Base-by-base conservation (phyloP, 2,329 filamentous ascomycete genomes). In the Cladosporium sp. region DNA sequence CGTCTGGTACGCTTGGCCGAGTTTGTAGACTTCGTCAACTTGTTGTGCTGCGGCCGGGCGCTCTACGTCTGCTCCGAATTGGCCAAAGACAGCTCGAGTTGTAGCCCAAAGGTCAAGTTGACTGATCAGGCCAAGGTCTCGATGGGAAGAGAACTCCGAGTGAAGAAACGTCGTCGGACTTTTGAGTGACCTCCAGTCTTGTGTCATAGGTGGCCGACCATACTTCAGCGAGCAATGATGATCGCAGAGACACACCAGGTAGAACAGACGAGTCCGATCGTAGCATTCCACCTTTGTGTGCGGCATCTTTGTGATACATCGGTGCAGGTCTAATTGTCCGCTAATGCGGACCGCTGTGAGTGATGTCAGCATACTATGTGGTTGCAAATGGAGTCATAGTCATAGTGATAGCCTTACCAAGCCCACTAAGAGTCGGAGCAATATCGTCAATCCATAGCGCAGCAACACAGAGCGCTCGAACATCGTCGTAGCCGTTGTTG, bases 241-340 rank as follows among this genome's bases (percentile, higher is more conserved):
- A 59, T 76, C 74, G 59, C 73, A 75, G 4, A 75, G 62, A 54
- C 72, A 75, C 7, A 76, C 70, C n/a, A 75, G 66, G 54, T 70
- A 74, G 63, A 73, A 75, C 19, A 76, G 62, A n/a, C 73, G 62
- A 2, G 73, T 72, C 7, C 72, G 70, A 40, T 73, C 60, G 56
- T 74, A 73, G 34, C 69, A 67, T 36, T 51, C 65, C 15, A 63
- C 58, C 47, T 75, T 69, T 15, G 66, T 70, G 25, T 68, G 61
- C 11, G 73, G 64, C 28, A 70, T 72, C 57, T 72, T 73, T 43
- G 65, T 67, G 28, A 75, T 70, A 59, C 73, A 73, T 38, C 70
- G 64, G 54, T 76, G 74, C 6, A 76, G 66, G 51, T 74, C 65
- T n/a, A 76, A 62, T 47, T 76, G 73, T 0, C 71, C 72, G 3